Base-by-base conservation (phyloP, 2,329 filamentous ascomycete species). In the Harringtonia lauricola region DNA sequence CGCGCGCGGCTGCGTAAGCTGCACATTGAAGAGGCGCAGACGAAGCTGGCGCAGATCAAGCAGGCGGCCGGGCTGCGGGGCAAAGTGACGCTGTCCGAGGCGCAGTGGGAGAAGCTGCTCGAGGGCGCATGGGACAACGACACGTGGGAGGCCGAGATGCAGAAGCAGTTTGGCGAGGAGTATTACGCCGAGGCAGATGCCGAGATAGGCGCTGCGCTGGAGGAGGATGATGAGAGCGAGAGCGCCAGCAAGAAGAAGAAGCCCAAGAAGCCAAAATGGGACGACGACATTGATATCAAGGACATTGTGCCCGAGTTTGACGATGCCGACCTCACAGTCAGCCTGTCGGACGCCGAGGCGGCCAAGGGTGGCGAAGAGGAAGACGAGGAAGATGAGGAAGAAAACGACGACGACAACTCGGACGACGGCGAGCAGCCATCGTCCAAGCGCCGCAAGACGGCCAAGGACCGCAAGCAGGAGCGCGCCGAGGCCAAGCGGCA, bases 241-340 rank as follows among this genome's bases (percentile, higher is more conserved):
- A 52, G 63, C 42, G 34, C 35, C 8, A 79, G 76, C 59, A 79
- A 76, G 57, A 79, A 77, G 52, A 81, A 73, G 57, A 71, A 71
- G 50, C 64, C 74, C 10, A 87, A 86, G 71, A 94, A 94, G 65
- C 87, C 86, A 10, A 85, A 79, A 49, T 98, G 90, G 83, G 86
- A 95, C 55, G 88, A 96, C 56, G 92, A 98, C 59, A 95, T 98
- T 54, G 89, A 96, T 58, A 96, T 98, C 66, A 87, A 84, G 48
- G 90, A 95, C 60, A 72, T 95, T 41, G 68, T 95, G 24, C 88
- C 87, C 2, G 86, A 94, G 48, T 95, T 94, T 57, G 78, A 86
- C 18, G 84, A 86, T 22, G 76, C 71, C 15, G 58, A 38, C 19
- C 74, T 76, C 18, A 64, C 66, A 1, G 63, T 83, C 47, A 65